Base-by-base conservation (phyloP, 768 basidiomycete species). In the Lentinula guzmanii region DNA sequence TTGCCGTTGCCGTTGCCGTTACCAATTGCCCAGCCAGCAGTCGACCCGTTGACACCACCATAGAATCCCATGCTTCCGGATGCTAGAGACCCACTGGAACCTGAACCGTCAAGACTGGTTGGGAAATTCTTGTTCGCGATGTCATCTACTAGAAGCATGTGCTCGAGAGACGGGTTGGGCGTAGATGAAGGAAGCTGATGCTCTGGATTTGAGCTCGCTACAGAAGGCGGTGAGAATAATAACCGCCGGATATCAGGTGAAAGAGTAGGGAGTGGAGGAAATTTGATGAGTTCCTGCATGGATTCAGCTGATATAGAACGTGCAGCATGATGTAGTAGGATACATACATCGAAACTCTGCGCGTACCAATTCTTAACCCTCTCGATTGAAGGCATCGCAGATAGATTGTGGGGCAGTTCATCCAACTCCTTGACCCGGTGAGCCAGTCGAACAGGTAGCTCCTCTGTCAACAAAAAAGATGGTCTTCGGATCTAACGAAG, bases 311-410 rank as follows among this genome's bases (percentile, higher is more conserved):
- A n/a, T 46, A 31, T 28, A n/a, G 48, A 34, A 48, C 24, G 41
- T 52, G 52, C 18, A 24, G 5, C 21, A 21, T 39, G 56, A 52
- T 41, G 56, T 31, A 43, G 28, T 34, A 45, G 9, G 24, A 58
- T 35, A 76, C 86, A 56, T 58, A 95, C 96, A 83, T 98, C 92
- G 72, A 99, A 98, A 15, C 91, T 93, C 77, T 98, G 93, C 0
- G 96, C 96, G 73, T 99, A 99, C 97, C 97, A 99, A 69, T 96
- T 89, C 77, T 95, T 95, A 62, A 99, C 92, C 70, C 91, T 95
- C 61, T 86, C 85, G 65, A 99, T 98, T 42, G 90, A 91, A 0
- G 89, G 86, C 96, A 97, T 97, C 51, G 84, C 83, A 67, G 87
- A 88, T 55, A 99, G 81, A 60, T 92, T 90, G 74, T 98, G 91